These are phyloP conservation scores for Zasmidium angulare DNA, from an alignment of 2,329 filamentous ascomycete species.

Conservation along the genomic window DNA sequence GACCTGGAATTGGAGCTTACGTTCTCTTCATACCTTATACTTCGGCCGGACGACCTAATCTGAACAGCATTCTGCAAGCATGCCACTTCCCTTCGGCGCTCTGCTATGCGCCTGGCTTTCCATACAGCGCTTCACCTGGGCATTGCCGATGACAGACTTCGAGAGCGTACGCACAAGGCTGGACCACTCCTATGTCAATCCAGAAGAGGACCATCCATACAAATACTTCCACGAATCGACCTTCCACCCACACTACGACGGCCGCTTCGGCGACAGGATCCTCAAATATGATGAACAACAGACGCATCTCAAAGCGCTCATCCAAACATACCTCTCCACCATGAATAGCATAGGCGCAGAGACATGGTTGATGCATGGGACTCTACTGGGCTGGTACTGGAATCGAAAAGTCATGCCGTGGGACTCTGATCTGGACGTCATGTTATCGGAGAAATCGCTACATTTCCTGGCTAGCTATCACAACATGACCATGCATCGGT, in stretches of 20 bases:
- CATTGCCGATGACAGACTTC: conserved; percentile 42
- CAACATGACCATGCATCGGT: conserved; percentile 61
- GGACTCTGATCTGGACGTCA: conserved; percentile 62
- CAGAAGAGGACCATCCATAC: conserved; percentile 38
- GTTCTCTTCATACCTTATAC: too few relatives aligned
- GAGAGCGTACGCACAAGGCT: conserved; percentile 45
- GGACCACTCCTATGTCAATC: conserved; percentile 20
- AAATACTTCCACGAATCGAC: conserved; percentile 55
- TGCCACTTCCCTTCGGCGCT: conserved; percentile 7
- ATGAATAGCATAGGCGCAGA: conserved; percentile 58
- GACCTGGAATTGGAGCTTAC: not conserved
- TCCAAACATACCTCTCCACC: conserved; percentile 56
- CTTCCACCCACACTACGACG: conserved; percentile 59
- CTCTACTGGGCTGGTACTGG: conserved; percentile 64
- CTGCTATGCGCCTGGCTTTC: conserved; percentile 2
- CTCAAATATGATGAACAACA: conserved; percentile 50
- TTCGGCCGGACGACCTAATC: not conserved
- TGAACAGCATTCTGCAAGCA: not conserved
- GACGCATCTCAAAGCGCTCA: conserved; percentile 50
- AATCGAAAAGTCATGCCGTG: conserved; percentile 61
- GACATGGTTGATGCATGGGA: conserved; percentile 65
- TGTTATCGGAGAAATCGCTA: conserved; percentile 56
- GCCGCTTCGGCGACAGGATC: conserved; percentile 51
- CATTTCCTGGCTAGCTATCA: conserved; percentile 58
- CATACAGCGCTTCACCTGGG: not conserved